Conservation (phyloP, 257 asterid species). For the Salvia splendens region DNA sequence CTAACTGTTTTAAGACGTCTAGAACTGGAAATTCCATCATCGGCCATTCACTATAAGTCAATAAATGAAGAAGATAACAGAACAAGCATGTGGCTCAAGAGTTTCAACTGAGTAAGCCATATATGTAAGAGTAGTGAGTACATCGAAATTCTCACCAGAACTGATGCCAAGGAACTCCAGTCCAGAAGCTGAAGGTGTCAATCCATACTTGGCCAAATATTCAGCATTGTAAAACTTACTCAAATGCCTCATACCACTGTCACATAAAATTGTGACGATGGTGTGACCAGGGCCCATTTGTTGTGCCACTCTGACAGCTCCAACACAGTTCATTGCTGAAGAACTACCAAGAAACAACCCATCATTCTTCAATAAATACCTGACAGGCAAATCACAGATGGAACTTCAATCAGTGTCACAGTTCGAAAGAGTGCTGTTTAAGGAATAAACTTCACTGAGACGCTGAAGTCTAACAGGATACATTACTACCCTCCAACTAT, state of each 20-base stretch:
- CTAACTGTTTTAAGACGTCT: background rate
- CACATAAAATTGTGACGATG: slow-evolving; percentile 85
- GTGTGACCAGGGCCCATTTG: slow-evolving; percentile 88
- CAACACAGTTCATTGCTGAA: slow-evolving; percentile 97
- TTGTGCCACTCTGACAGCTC: slow-evolving; percentile 85
- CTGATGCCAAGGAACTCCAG: slow-evolving; percentile 65
- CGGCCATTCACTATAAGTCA: background rate
- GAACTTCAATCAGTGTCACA: background rate
- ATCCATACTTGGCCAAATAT: slow-evolving; percentile 62
- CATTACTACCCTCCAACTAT: background rate
- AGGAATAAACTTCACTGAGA: background rate
- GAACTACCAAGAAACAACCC: slow-evolving; percentile 99
- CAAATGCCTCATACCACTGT: slow-evolving; percentile 94
- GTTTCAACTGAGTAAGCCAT: slow-evolving; percentile 16
- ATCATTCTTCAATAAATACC: slow-evolving; percentile 79
- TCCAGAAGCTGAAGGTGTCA: slow-evolving; percentile 69
- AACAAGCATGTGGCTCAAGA: background rate
- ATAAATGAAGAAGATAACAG: background rate
- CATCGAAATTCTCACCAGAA: slow-evolving; percentile 34
- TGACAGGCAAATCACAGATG: slow-evolving; percentile 28
- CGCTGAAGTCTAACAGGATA: background rate
- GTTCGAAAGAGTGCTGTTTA: background rate
- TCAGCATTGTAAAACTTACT: slow-evolving; percentile 72
- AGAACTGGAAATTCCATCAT: background rate
- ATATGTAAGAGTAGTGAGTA: slow-evolving; percentile 8